Conservation (phyloP, 306 rosid genomes). For the Cicer judaicum region DNA sequence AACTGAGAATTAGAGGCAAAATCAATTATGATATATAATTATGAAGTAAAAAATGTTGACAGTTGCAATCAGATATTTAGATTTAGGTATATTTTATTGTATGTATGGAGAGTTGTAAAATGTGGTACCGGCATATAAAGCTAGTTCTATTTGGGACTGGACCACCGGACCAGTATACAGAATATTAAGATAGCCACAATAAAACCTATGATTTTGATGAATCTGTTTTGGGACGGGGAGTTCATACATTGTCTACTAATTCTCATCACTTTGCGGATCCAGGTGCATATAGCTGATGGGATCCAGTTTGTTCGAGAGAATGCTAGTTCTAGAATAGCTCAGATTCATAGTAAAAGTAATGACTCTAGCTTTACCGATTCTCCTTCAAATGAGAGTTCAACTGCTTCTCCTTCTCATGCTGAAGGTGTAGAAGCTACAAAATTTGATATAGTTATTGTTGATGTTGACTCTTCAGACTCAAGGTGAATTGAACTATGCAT, state of each 20-base stretch:
- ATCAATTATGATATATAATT: neutral
- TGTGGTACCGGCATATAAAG: conserved; percentile 17
- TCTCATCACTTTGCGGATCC: conserved; percentile 45
- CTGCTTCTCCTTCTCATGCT: conserved; percentile 46
- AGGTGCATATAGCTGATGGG: conserved; percentile 94
- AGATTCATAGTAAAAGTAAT: conserved; percentile 40
- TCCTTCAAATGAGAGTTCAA: conserved; percentile 46
- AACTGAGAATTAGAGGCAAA: neutral
- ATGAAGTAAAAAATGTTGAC: neutral
- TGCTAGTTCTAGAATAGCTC: conserved; percentile 42
- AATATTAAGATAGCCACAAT: neutral
- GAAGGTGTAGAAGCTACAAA: conserved; percentile 49
- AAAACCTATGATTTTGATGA: conserved; percentile 27
- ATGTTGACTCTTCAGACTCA: conserved; percentile 88
- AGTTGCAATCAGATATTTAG: conserved; percentile 1
- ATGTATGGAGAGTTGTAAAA: conserved; percentile 7
- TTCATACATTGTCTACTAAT: conserved; percentile 29
- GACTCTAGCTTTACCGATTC: conserved; percentile 18
- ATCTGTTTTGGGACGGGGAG: conserved; percentile 14
- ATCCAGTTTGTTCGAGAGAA: conserved; percentile 69
- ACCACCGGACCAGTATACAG: neutral
- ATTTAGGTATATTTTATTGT: conserved; percentile 11
- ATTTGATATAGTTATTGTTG: conserved; percentile 80
- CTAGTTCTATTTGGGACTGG: neutral
- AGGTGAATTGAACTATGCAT: conserved; percentile 63